Evolutionary conservation across 306 rosid species (phyloP).

Genomic region (Fragaria iinumae): DNA sequence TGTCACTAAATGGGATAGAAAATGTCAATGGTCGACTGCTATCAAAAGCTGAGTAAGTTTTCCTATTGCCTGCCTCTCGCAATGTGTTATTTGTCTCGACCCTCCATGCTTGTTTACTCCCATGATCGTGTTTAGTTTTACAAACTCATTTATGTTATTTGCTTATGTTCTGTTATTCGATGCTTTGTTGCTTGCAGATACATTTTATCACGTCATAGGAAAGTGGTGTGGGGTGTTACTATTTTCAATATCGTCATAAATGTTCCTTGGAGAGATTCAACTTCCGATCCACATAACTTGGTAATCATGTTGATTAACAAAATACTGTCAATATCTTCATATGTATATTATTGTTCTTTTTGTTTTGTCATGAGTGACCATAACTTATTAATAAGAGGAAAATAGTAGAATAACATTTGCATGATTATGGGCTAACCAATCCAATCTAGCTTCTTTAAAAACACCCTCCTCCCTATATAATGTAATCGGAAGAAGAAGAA

Average conservation of each 20-base stretch:
- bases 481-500: background rate
- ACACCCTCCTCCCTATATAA: background rate
- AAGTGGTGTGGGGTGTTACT: constrained; percentile 72
- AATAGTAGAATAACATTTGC: background rate
- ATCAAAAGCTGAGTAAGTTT: constrained; percentile 79
- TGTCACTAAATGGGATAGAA: constrained; percentile 66
- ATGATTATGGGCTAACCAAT: background rate
- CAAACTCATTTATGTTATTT: background rate
- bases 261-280: constrained; percentile 61
- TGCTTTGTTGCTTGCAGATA: constrained; percentile 49
- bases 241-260: constrained; percentile 42
- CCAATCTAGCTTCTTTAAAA: background rate
- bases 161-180: constrained; percentile 7
- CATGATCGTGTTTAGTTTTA: background rate
- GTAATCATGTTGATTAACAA: constrained; percentile 37
- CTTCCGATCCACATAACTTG: constrained; percentile 49
- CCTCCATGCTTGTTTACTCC: background rate
- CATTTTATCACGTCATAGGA: constrained; percentile 51
- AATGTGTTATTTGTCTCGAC: constrained; percentile 5
- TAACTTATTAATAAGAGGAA: background rate
- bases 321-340: background rate
- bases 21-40: constrained; percentile 52
- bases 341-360: background rate
- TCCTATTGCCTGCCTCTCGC: constrained; percentile 23
- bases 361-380: background rate